A percentile compares a stretch with the other conserved stretches of the same genome.
Evolutionary conservation across 78 protist species (phyloP).

Genomic region (Protostelium mycophagum): DNA sequence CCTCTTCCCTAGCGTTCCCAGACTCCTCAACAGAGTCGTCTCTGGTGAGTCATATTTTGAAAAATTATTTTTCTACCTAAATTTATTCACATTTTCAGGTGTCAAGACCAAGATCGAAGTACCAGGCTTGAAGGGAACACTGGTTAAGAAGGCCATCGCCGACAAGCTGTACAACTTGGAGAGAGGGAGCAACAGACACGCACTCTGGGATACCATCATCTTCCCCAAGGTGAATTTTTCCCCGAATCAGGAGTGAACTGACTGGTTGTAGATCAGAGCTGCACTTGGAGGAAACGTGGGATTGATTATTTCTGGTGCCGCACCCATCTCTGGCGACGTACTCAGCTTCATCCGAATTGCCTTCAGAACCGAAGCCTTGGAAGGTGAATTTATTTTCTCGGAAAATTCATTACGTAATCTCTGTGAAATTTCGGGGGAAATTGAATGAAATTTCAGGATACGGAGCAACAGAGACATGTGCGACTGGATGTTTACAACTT

Average conservation of each 20-base stretch:
- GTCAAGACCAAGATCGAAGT: constrained; percentile 75
- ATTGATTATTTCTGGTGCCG: constrained; percentile 82
- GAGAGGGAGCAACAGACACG: background rate
- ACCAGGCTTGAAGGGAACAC: background rate
- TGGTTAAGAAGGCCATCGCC: background rate
- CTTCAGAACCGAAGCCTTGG: constrained; percentile 71
- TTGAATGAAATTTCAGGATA: no score
- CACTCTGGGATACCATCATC: background rate
- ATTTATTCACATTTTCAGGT: constrained; percentile 57
- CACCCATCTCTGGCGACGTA: constrained; percentile 79
- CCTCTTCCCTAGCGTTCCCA: background rate
- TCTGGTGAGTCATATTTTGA: background rate
- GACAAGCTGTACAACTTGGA: background rate
- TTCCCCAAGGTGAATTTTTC: background rate
- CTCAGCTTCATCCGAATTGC: constrained; percentile 59
- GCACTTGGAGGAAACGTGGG: constrained; percentile 86
- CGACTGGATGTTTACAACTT: constrained; percentile 57
- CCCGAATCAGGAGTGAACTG: constrained; percentile 58
- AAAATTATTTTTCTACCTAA: background rate
- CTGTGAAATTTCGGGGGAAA: no score
- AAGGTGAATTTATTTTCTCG: constrained; percentile 60
- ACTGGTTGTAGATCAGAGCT: constrained; percentile 61
- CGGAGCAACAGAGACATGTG: constrained; percentile 93
- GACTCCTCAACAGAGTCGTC: constrained; percentile 50
- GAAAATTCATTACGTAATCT: no score